Evolutionary conservation across 768 basidiomycete genomes (phyloP).

Genomic region (Russula brevipes): DNA sequence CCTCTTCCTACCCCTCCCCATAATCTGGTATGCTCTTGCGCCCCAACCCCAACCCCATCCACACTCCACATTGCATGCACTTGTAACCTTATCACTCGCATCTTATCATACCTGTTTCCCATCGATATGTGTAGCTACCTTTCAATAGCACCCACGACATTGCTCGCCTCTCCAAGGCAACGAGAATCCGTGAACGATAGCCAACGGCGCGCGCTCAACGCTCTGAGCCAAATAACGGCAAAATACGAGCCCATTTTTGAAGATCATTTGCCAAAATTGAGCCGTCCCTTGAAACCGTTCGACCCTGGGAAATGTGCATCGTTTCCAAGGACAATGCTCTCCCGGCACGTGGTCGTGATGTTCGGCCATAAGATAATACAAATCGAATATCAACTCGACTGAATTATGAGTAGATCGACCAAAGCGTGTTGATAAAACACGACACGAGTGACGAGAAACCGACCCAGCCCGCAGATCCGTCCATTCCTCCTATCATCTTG

Average conservation of each 20-base stretch:
- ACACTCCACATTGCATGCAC: conserved; percentile 16
- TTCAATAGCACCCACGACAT: conserved; percentile 7
- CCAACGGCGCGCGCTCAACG: not conserved
- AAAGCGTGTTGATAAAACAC: not conserved
- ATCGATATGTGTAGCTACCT: conserved; percentile 15
- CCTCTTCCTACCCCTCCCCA: not conserved
- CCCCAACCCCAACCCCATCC: not conserved
- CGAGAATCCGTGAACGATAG: not conserved
- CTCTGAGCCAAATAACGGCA: not conserved
- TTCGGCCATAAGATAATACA: not conserved
- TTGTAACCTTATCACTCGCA: conserved; percentile 27
- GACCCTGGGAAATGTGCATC: not conserved
- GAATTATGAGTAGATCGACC: not conserved
- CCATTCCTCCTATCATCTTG: not conserved
- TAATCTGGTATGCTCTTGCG: not conserved
- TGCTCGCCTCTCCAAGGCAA: not conserved
- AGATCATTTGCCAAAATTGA: not conserved
- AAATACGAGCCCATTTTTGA: not conserved
- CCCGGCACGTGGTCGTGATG: conserved; percentile 3
- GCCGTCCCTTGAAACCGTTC: conserved; percentile 3
- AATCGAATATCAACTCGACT: not conserved
- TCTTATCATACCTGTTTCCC: conserved; percentile 17
- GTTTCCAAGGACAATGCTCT: not conserved
- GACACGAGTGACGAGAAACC: not conserved
- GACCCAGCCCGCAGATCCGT: not conserved